phyloP scores from a whole-genome alignment of 768 basidiomycete species.

The Termitomyces sp. region DNA sequence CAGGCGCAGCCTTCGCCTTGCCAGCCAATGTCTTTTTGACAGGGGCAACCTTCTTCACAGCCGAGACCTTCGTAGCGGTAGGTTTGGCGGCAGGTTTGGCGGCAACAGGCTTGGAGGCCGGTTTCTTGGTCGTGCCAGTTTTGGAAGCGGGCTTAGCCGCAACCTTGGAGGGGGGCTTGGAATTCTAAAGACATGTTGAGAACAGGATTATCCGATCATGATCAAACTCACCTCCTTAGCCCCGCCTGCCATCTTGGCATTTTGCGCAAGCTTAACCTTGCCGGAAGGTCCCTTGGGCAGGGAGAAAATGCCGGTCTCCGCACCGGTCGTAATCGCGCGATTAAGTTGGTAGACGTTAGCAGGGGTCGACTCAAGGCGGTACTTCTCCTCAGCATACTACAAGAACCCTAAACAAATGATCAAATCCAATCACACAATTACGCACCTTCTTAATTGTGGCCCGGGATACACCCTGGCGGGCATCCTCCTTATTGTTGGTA shows the following conservation, averaged over 20 bases:
- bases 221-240: constrained; percentile 54
- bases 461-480: constrained; percentile 71
- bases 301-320: constrained; percentile 39
- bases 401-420: constrained; percentile 10
- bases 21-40: constrained; percentile 57
- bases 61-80: constrained; percentile 32
- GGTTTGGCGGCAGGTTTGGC: constrained; percentile 19
- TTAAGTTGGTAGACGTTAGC: constrained; percentile 68
- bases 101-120: constrained; percentile 28
- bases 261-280: constrained; percentile 57
- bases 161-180: constrained; percentile 39
- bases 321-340: constrained; percentile 67
- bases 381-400: constrained; percentile 80
- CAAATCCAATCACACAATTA: constrained; percentile 3
- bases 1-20: constrained; percentile 31
- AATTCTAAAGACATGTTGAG: constrained; percentile 29
- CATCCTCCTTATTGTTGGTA: constrained; percentile 54
- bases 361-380: constrained; percentile 65
- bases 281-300: constrained; percentile 46
- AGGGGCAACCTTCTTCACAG: constrained; percentile 35
- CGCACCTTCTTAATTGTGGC: constrained; percentile 77
- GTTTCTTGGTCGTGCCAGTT: constrained; percentile 27
- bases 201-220: not conserved
- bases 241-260: constrained; percentile 36
- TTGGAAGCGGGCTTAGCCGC: constrained; percentile 27